phyloP scores from a whole-genome alignment of 192 early-diverging fungal genomes.

The Umbelopsis sp. region DNA sequence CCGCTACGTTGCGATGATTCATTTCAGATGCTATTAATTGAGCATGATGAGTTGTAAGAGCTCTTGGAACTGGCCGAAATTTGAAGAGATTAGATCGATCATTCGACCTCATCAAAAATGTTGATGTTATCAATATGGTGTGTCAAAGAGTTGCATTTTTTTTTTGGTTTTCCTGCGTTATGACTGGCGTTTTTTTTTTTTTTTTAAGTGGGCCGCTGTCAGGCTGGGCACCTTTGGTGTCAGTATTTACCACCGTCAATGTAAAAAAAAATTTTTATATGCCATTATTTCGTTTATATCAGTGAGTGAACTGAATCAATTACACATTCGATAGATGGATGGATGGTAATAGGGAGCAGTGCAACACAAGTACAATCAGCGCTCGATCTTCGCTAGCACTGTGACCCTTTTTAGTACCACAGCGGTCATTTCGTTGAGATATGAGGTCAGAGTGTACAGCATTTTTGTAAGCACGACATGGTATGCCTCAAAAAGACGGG shows the following conservation, averaged over 20 bases:
- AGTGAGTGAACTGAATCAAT: too few relatives aligned
- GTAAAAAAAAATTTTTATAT: too few relatives aligned
- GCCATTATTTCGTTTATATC: too few relatives aligned
- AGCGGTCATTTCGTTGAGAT: not conserved
- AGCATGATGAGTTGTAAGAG: not conserved
- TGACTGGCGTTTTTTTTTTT: too few relatives aligned
- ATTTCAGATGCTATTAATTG: not conserved
- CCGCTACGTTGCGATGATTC: not conserved
- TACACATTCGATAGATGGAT: not conserved
- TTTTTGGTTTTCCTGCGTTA: not conserved
- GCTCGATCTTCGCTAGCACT: not conserved
- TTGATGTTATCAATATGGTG: not conserved
- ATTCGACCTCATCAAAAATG: not conserved
- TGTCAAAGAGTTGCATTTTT: not conserved
- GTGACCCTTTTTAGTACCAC: not conserved
- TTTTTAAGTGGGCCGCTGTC: too few relatives aligned
- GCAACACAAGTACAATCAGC: not conserved
- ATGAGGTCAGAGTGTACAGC: not conserved
- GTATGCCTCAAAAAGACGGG: not conserved
- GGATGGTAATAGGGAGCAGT: not conserved
- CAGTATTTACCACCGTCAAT: too few relatives aligned
- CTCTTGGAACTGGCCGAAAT: conserved; percentile 6
- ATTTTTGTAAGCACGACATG: not conserved
- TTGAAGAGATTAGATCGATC: not conserved
- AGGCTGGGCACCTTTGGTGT: too few relatives aligned